A percentile compares a stretch with the other conserved stretches of the same genome.
phyloP scores from a whole-genome alignment of 306 rosid species.

The Benincasa hispida region DNA sequence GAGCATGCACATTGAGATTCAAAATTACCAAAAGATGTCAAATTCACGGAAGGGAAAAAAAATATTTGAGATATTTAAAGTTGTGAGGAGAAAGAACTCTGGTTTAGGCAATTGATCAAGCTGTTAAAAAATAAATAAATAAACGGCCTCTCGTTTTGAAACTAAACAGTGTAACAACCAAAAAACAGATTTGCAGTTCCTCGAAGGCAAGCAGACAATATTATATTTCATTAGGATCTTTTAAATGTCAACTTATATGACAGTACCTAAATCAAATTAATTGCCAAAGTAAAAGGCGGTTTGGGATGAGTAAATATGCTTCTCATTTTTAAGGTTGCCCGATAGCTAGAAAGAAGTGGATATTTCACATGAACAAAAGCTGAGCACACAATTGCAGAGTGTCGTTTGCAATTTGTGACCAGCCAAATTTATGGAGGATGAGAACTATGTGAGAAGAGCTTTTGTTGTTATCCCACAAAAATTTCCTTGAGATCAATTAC shows the following conservation, averaged over 20 bases:
- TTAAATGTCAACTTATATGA: neutral
- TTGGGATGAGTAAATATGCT: neutral
- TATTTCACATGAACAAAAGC: conserved; percentile 2
- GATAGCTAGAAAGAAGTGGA: neutral
- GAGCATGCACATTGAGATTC: neutral
- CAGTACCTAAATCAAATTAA: neutral
- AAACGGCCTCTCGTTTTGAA: neutral
- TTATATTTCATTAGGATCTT: neutral
- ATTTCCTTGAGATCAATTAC: neutral
- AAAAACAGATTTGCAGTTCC: neutral
- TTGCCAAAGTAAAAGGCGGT: neutral
- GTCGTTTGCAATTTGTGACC: neutral
- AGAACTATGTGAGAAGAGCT: neutral
- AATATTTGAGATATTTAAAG: neutral
- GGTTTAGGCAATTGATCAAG: neutral
- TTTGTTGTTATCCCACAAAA: neutral
- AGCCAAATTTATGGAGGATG: neutral
- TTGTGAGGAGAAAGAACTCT: neutral
- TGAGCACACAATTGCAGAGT: neutral
- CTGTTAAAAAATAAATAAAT: neutral
- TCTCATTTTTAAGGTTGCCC: neutral
- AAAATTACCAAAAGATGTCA: neutral
- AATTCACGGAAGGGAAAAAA: neutral
- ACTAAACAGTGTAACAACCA: neutral
- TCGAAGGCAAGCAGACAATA: neutral